These are phyloP conservation scores for Stereocaulon alpinum DNA, from an alignment of 495 filamentous ascomycete genomes.

Conservation along the genomic window DNA sequence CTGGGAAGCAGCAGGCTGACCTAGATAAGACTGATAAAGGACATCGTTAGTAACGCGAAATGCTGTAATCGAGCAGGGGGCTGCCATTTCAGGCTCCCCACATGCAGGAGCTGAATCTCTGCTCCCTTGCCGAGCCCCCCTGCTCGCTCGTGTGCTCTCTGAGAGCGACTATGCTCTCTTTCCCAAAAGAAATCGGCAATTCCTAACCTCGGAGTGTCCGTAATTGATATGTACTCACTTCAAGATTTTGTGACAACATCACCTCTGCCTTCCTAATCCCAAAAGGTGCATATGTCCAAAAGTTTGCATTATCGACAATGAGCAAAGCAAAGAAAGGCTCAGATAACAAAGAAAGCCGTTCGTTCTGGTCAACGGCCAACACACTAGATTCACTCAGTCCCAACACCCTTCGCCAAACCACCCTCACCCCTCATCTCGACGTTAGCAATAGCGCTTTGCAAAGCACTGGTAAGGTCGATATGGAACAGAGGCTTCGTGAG, in stretches of 20 bases:
- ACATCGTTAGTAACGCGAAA: no score
- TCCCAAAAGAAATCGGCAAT: not conserved
- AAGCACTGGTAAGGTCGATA: constrained; percentile 80
- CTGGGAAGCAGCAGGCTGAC: no score
- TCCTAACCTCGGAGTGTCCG: not conserved
- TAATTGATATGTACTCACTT: no score
- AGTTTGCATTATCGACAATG: no score
- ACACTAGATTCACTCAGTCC: not conserved
- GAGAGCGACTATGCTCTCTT: not conserved
- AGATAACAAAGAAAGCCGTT: not conserved
- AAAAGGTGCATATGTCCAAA: no score
- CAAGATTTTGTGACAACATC: no score
- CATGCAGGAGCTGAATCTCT: not conserved
- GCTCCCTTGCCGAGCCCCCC: not conserved
- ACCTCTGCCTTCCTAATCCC: no score
- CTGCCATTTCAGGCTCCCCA: no score
- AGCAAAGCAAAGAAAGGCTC: no score
- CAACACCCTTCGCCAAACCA: constrained; percentile 7
- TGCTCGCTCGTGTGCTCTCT: not conserved
- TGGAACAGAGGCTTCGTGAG: constrained; percentile 90
- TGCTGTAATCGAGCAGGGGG: no score
- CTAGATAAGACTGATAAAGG: no score
- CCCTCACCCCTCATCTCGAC: constrained; percentile 39
- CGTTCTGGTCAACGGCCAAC: constrained; percentile 10
- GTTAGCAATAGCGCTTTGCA: constrained; percentile 82